Base-by-base conservation (phyloP, 805 yeast species). In the Danielia reshetovae region DNA sequence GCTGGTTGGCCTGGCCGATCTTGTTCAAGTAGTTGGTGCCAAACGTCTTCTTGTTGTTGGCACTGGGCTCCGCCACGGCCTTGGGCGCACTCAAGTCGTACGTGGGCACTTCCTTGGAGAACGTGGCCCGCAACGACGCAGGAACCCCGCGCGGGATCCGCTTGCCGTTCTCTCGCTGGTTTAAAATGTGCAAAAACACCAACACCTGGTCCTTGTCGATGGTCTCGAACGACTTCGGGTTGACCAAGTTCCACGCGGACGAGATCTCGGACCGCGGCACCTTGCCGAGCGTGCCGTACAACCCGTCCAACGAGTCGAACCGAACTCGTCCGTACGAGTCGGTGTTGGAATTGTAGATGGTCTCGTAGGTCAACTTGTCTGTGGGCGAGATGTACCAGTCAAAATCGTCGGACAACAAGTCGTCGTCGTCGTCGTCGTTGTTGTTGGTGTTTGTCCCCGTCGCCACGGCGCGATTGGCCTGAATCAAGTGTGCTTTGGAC, bases 331-430 rank as follows among this genome's bases (percentile, higher is more conserved):
- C 97, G 43, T 75, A 81, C 22, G 72, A 64, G 62, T 90, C 97
- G 33, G 84, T 65, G 34, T 86, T 79, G 18, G 82, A 72, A 24
- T 79, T 68, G 55, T 88, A 85, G 22, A 93, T 77, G 21, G 82
- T 69, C 52, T 85, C 90, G 60, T 93, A 93, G 11, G 82, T 75
- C 2, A 76, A 48, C 52, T 80, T 78, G 52, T 93, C 97, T 7
- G 79, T 73, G 15, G 97, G 97, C 4, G 96, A 79, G 46, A 93
- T 88, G 62, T 93, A 93, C 98, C 98, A 93, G 56, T 89, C 96
- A 54, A 93, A 86, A 50, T 80, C 85, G 24, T 78, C 72, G 29
- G 79, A 69, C 32, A 77, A 60, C 19, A 71, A 56, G 15, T 77
- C 75, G 26, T 79, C 78, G 28, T 82, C 90, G 32, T 81, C 87